Evolutionary conservation across 2,329 filamentous ascomycete genomes (phyloP), one percentile per base, ranked within the genome.

Genomic region (Diaporthe citrichinensis): DNA sequence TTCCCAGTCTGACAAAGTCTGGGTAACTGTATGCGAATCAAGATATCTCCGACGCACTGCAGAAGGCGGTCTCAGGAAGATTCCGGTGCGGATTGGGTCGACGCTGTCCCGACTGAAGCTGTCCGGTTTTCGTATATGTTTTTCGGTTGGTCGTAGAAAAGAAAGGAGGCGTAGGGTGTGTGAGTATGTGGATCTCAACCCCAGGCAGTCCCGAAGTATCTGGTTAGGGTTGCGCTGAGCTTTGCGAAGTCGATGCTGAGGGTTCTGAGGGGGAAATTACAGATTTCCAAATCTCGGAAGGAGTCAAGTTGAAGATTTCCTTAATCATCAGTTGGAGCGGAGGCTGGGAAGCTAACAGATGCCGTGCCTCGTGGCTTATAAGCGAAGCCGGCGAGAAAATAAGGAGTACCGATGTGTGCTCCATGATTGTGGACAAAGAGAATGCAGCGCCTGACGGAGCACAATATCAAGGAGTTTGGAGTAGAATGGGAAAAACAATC

Each of bases 361-460:
- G 8, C 28, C 17, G 10, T 44, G 28, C 15, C 15, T 46, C 23
- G 49, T 25, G 23, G 57, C 59, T 59, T 55, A 8, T 73, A 5
- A 36, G n/a, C 25, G 15, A 72, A 49, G 41, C 8, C n/a, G 46
- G 23, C 20, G 10, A 9, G 3, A 17, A 31, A 23, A 34, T 59
- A 46, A 49, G 20, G 28, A 57, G 53, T 25, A 34, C 41, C 44
- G n/a, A 39, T n/a, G 58, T 25, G 23, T 2, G 2, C 58, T n/a
- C 46, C 65, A 59, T 74, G 28, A 44, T 72, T 49, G 36, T 17
- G 61, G 28, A 55, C 46, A 49, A 41, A 39, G 51, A 51, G 51
- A 74, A 55, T 62, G 51, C 58, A n/a, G 17, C 49, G 46, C n/a
- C 25, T 51, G 34, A 20, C 58, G 58, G 58, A 44, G 59, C 36